These are phyloP conservation scores for Collybia sp. DNA, from an alignment of 768 basidiomycete species.

Conservation along the genomic window DNA sequence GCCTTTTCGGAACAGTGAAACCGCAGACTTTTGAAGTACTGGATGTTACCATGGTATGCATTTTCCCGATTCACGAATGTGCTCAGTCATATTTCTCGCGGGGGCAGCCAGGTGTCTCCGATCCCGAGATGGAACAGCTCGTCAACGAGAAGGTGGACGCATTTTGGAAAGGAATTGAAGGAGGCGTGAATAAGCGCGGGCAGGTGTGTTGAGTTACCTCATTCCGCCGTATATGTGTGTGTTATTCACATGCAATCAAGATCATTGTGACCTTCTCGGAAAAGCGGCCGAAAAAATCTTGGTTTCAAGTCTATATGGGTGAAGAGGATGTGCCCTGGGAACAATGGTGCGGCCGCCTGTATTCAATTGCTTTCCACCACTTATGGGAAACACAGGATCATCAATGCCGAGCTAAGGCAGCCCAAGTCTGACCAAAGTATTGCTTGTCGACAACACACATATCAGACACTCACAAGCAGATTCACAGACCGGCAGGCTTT, in stretches of 20 bases:
- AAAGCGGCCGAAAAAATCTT: conserved; percentile 70
- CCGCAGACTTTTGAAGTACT: conserved; percentile 75
- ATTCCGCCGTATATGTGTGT: not conserved
- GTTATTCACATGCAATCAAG: conserved; percentile 25
- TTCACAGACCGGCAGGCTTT: conserved; percentile 43
- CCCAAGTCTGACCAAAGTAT: conserved; percentile 60
- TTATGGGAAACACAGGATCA: conserved; percentile 43
- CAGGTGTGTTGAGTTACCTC: conserved; percentile 42
- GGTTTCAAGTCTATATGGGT: conserved; percentile 66
- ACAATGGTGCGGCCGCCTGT: conserved; percentile 52
- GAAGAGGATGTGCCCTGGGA: conserved; percentile 90
- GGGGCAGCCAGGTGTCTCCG: conserved; percentile 69
- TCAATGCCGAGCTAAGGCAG: conserved; percentile 77
- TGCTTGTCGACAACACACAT: not conserved
- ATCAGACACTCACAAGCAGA: not conserved
- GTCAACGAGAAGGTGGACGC: conserved; percentile 72
- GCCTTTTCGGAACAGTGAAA: conserved; percentile 76
- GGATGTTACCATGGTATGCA: conserved; percentile 77
- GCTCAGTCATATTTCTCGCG: not conserved
- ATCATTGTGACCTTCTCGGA: conserved; percentile 75
- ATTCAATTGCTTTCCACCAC: not conserved
- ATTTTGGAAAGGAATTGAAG: conserved; percentile 78
- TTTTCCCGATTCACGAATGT: not conserved
- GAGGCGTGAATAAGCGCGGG: conserved; percentile 55
- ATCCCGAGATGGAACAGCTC: conserved; percentile 65